Base-by-base conservation (phyloP, 257 asterid species). In the Scutellaria barbata region DNA sequence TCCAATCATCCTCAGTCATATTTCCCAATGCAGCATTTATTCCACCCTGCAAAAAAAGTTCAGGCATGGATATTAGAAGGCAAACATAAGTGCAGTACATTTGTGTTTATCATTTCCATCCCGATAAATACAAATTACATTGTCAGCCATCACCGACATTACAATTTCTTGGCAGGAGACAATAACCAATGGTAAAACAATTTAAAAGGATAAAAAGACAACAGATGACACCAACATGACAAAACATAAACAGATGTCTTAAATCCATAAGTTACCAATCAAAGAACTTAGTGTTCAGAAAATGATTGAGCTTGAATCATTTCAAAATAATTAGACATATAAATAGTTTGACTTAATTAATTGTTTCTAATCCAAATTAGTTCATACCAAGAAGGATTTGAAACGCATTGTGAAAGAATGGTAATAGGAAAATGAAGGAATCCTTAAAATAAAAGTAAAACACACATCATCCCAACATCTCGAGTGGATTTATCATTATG, bases 1-100 rank as follows among this genome's bases (percentile, higher is more conserved):
- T 86, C 99, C 99, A 94, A 80, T 94, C 98, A 81, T 94, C 99
- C 83, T 94, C 98, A 0, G 90, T 43, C 99, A 94, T 94, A 80
- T 94, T 94, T 75, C 99, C 97, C 68, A 94, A 63, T 9, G 99
- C 99, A 73, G 99, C 99, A 82, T 94, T 94, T 77, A 94, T 91
- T 35, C 99, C 99, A 43, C 99, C 98, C 99, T 94, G 79, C 64
- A 68, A 77, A 16, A 58, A 51, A 30, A 46, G 17, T n/a, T 10
- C 37, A 72, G 13, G 5, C 43, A 62, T 22, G 53, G 20, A 68
- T 13, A 51, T 72, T 17, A 66, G 63, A 80, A 51, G 56, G 11
- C 45, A 48, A 41, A 75, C 20, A 40, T 45, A 53, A 10, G 67
- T 18, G 35, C 58, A 41, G 10, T n/a, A 17, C 72, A 60, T 12